A percentile compares a stretch with the other conserved stretches of the same genome.
Conservation (phyloP, 2,329 filamentous ascomycete genomes). For the Penicillium sp. region DNA sequence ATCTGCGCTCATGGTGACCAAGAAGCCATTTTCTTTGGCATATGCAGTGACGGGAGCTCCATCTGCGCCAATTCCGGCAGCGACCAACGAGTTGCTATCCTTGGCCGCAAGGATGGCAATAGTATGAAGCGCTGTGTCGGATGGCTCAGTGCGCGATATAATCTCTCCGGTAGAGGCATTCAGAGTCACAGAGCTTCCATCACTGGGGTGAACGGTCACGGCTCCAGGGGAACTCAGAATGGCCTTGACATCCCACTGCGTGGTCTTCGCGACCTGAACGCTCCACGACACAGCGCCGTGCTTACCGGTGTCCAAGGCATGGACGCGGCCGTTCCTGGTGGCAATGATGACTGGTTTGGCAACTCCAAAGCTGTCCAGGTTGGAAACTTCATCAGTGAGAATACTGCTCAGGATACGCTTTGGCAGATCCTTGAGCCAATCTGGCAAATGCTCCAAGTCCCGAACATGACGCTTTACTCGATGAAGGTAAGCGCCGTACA, state of each 20-base stretch:
- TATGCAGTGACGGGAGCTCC: constrained; percentile 36
- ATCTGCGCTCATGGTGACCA: constrained; percentile 46
- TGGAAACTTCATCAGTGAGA: constrained; percentile 56
- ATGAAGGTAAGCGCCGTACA: constrained; percentile 81
- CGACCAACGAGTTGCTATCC: constrained; percentile 21
- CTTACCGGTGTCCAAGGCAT: constrained; percentile 76
- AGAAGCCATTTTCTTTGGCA: constrained; percentile 33
- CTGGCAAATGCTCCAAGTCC: constrained; percentile 73
- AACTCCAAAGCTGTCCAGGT: constrained; percentile 72
- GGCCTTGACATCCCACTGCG: constrained; percentile 67
- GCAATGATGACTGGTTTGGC: constrained; percentile 81
- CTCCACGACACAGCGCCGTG: constrained; percentile 78
- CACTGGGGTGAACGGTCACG: constrained; percentile 61
- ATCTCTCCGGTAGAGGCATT: constrained; percentile 48
- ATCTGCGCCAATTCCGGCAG: constrained; percentile 37
- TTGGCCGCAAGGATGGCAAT: constrained; percentile 32
- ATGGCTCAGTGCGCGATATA: constrained; percentile 32
- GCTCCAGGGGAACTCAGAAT: constrained; percentile 64
- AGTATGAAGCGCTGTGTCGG: constrained; percentile 30
- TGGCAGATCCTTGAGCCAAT: constrained; percentile 70
- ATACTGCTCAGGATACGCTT: constrained; percentile 67
- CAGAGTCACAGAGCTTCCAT: constrained; percentile 63
- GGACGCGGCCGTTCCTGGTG: constrained; percentile 75
- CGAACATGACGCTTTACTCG: constrained; percentile 78
- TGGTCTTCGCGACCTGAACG: constrained; percentile 62